Conservation (phyloP, 306 rosid species). For the Rosa persica region DNA sequence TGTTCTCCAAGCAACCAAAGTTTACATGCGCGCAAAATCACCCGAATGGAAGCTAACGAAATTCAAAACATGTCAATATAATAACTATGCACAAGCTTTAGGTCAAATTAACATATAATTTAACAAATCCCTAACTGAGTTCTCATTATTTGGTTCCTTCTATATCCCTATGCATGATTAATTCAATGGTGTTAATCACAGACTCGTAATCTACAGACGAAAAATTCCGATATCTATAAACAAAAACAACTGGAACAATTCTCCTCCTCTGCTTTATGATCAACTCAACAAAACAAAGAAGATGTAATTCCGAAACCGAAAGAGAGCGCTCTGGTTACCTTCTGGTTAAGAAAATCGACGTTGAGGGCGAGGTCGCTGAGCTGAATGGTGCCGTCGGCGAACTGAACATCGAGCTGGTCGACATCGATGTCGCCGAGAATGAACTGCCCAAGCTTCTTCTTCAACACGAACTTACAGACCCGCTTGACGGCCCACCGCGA, state of each 20-base stretch:
- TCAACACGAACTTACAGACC: conserved; percentile 78
- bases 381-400: conserved; percentile 79
- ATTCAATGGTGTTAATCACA: background rate
- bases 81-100: background rate
- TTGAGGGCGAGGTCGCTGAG: conserved; percentile 89
- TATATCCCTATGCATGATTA: background rate
- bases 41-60: background rate
- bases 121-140: background rate
- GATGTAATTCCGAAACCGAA: background rate
- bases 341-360: conserved; percentile 71
- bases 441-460: conserved; percentile 91
- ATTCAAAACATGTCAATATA: background rate
- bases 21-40: too few relatives aligned
- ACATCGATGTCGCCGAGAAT: conserved; percentile 84
- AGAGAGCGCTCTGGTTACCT: conserved; percentile 37
- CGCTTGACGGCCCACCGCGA: conserved; percentile 85
- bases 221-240: background rate
- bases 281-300: background rate
- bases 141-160: background rate
- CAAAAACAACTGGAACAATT: background rate
- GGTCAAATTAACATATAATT: background rate
- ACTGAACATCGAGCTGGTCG: conserved; percentile 90
- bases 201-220: background rate
- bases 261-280: background rate
- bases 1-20: too few relatives aligned